phyloP scores from a whole-genome alignment of 129 eudicot genomes.

The Escallonia rubra region DNA sequence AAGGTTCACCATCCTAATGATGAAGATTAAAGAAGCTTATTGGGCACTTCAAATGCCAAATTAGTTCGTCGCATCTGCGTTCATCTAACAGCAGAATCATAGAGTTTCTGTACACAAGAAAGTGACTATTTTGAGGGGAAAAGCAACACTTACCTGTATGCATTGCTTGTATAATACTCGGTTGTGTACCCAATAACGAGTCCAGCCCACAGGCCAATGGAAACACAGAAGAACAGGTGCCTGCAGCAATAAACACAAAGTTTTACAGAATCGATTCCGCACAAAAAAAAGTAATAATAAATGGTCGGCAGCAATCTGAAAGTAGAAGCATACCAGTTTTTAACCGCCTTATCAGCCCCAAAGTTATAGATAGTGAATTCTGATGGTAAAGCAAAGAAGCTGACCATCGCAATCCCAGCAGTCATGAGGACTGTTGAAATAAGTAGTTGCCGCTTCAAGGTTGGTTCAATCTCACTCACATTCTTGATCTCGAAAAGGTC shows the following conservation, averaged over 20 bases:
- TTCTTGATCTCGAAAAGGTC: constrained; percentile 24
- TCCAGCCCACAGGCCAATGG: constrained; percentile 49
- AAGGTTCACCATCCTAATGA: too few species aligned
- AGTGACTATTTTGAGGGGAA: not conserved
- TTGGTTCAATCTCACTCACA: constrained; percentile 40
- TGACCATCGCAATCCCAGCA: constrained; percentile 40
- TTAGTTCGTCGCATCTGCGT: too few species aligned
- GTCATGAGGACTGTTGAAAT: constrained; percentile 53
- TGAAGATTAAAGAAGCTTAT: too few species aligned
- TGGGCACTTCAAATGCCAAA: too few species aligned
- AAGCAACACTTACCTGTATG: constrained; percentile 23
- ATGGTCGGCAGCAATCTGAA: not conserved
- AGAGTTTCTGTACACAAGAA: too few species aligned
- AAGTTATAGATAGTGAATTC: constrained; percentile 39
- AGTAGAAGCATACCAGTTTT: constrained; percentile 26
- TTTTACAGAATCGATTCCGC: not conserved
- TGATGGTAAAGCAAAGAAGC: constrained; percentile 41
- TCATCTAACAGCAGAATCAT: too few species aligned
- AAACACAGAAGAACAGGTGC: constrained; percentile 46
- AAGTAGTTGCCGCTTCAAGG: constrained; percentile 46
- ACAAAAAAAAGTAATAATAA: too few species aligned
- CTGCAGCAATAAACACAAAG: constrained; percentile 15
- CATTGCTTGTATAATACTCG: constrained; percentile 44
- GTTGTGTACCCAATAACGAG: constrained; percentile 38
- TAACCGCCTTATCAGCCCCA: constrained; percentile 37